Conservation (phyloP, 495 filamentous ascomycete genomes). For the Hypoxylon subgilvum region DNA sequence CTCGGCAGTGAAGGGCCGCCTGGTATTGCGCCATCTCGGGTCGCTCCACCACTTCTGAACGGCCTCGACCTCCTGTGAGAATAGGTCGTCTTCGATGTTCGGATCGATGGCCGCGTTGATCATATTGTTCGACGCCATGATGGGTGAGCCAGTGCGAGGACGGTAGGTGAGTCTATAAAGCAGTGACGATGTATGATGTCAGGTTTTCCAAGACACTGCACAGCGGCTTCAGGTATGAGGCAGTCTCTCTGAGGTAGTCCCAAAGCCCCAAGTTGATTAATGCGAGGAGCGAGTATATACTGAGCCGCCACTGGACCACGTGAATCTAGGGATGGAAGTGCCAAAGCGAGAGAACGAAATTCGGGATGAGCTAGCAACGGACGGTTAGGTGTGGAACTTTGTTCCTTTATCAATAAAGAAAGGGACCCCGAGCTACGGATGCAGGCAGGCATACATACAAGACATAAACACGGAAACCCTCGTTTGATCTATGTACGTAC, state of each 20-base stretch:
- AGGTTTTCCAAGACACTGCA: constrained; percentile 2
- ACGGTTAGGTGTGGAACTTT: constrained; percentile 8
- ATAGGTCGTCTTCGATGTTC: constrained; percentile 79
- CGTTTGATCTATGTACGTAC: constrained; percentile 18
- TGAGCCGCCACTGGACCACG: background rate
- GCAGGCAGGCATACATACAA: constrained; percentile 10
- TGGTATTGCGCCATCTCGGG: constrained; percentile 89
- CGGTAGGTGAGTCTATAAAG: background rate
- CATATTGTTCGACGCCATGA: constrained; percentile 64
- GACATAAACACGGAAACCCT: constrained; percentile 6
- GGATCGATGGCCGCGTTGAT: constrained; percentile 58
- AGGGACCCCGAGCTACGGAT: constrained; percentile 26
- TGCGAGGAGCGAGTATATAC: constrained; percentile 1
- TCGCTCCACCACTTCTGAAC: constrained; percentile 95
- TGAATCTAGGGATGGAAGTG: constrained; percentile 3
- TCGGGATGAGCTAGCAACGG: constrained; percentile 7
- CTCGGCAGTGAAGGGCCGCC: constrained; percentile 91
- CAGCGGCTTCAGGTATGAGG: background rate
- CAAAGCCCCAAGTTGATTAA: background rate
- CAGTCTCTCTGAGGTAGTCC: background rate
- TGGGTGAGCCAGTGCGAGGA: constrained; percentile 34
- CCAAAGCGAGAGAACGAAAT: constrained; percentile 1
- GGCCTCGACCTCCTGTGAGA: constrained; percentile 77
- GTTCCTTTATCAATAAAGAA: constrained; percentile 8
- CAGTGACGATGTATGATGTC: constrained; percentile 9